Conservation (phyloP, 805 yeast genomes). For the Nakazawaea ernobii region DNA sequence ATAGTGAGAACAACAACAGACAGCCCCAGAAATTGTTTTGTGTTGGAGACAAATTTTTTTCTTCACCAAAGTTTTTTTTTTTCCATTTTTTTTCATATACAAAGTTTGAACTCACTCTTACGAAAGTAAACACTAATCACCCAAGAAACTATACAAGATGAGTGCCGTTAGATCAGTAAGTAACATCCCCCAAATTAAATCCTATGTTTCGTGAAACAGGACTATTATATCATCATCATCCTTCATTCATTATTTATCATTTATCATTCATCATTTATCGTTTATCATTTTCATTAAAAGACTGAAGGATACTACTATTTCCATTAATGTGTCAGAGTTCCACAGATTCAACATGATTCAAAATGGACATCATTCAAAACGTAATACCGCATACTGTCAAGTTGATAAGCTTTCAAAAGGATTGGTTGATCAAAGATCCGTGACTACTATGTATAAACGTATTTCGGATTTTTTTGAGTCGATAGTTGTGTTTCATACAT, state of each 20-base stretch:
- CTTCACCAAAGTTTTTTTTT: background rate
- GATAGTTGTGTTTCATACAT: no score
- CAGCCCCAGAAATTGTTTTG: background rate
- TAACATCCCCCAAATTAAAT: conserved; percentile 9
- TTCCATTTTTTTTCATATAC: background rate
- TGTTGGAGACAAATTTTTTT: background rate
- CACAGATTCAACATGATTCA: no score
- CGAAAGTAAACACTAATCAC: no score
- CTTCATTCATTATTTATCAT: background rate
- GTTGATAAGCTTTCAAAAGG: no score
- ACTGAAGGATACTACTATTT: no score
- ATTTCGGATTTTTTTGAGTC: no score
- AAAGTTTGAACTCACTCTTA: no score
- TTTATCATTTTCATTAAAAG: background rate
- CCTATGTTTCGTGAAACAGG: background rate
- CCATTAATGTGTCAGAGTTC: no score
- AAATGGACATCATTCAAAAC: no score
- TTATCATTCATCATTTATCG: background rate
- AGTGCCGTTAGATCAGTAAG: conserved; percentile 11
- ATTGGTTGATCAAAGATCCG: background rate
- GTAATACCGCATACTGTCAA: no score
- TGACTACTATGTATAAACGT: background rate
- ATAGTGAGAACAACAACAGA: background rate
- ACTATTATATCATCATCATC: background rate
- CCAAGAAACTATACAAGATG: background rate